Evolutionary conservation across 2,329 filamentous ascomycete genomes (phyloP).

Genomic region (Hypoxylon sp.): DNA sequence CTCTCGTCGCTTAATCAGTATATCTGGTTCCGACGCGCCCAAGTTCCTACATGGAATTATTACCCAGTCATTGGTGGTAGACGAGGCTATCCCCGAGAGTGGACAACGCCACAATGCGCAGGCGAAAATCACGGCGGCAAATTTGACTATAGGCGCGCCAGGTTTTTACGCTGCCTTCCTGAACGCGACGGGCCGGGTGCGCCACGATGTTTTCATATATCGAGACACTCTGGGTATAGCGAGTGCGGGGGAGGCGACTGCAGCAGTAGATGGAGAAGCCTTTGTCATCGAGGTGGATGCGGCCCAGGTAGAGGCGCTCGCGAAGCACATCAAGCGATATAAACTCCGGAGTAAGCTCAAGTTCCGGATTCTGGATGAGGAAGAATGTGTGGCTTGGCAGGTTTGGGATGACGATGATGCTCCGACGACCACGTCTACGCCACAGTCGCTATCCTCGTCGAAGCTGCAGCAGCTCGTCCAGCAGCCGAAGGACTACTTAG

Average conservation of each 20-base stretch:
- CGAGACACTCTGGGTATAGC: conserved; percentile 59
- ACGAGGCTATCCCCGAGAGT: conserved; percentile 49
- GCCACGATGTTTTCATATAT: conserved; percentile 94
- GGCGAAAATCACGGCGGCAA: conserved; percentile 43
- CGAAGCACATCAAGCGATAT: conserved; percentile 83
- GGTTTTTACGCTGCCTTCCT: conserved; percentile 87
- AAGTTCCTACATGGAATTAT: conserved; percentile 91
- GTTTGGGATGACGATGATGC: conserved; percentile 74
- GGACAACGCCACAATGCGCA: conserved; percentile 32
- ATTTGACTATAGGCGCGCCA: neutral
- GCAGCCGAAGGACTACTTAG: conserved; percentile 45
- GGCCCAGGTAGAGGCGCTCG: conserved; percentile 68
- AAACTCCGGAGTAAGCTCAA: conserved; percentile 85
- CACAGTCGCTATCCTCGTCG: neutral
- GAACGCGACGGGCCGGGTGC: conserved; percentile 83
- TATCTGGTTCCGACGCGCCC: conserved; percentile 82
- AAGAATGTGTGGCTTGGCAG: conserved; percentile 77
- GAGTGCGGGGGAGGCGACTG: conserved; percentile 43
- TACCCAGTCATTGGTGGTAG: conserved; percentile 76
- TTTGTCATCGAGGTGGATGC: conserved; percentile 89
- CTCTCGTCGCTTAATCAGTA: conserved; percentile 81
- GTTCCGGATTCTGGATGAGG: conserved; percentile 72
- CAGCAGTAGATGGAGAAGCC: conserved; percentile 51
- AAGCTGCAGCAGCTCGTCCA: neutral
- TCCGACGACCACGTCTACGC: neutral